phyloP scores from a whole-genome alignment of 768 basidiomycete genomes.

The Suillus tomentosus region DNA sequence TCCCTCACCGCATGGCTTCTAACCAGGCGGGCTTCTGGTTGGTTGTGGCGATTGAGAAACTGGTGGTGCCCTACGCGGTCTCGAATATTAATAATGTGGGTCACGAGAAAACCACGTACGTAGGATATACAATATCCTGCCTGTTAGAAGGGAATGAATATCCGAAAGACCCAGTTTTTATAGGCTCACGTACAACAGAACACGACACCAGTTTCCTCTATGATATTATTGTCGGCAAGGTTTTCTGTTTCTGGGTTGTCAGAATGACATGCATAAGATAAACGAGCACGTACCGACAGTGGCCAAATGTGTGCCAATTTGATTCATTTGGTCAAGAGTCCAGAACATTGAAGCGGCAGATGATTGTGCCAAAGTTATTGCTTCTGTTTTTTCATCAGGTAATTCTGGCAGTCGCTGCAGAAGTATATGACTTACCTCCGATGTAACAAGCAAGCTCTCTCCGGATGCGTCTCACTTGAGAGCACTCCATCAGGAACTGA shows the following conservation, averaged over 20 bases:
- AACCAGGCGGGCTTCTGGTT: too few species aligned
- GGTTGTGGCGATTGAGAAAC: too few species aligned
- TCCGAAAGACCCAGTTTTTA: neutral
- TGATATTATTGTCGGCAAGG: neutral
- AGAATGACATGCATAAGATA: too few species aligned
- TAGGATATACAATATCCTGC: too few species aligned
- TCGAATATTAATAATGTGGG: too few species aligned
- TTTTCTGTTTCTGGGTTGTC: neutral
- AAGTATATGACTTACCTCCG: neutral
- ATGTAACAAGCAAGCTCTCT: neutral
- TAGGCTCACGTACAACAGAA: neutral
- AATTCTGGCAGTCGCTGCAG: neutral
- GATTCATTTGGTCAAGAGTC: neutral
- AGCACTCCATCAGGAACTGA: neutral
- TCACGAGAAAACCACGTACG: too few species aligned
- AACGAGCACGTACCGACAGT: neutral
- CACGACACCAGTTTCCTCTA: neutral
- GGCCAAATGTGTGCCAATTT: neutral
- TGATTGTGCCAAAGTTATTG: neutral
- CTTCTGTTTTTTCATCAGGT: neutral
- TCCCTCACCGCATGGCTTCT: too few species aligned
- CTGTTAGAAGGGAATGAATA: too few species aligned
- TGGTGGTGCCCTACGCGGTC: too few species aligned
- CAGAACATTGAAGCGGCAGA: conserved; percentile 4
- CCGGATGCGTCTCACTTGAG: neutral